Base-by-base conservation (phyloP, 2,329 filamentous ascomycete genomes). In the Talaromyces verruculosus region DNA sequence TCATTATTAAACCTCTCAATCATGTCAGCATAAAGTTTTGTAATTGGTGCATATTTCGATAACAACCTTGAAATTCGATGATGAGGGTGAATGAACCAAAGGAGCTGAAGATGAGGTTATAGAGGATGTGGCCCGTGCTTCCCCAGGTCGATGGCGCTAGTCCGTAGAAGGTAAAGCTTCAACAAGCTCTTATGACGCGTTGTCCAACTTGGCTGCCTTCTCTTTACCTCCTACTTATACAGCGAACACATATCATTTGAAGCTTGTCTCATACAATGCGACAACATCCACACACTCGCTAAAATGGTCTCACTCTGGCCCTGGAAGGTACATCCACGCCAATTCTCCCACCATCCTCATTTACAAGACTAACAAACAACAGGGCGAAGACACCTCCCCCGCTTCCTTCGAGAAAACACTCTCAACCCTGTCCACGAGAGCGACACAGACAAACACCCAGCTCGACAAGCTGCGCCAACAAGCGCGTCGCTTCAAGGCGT, bases 331-430 rank as follows among this genome's bases (percentile, higher is more conserved):
- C 73, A n/a, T 22, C 11, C 22, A 6, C 59, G n/a, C 17, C n/a
- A 43, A 35, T 19, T 19, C 28, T 22, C 2, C 35, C 33, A 30
- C n/a, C 22, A 15, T 22, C 35, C 25, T 22, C 4, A 3, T 30
- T n/a, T 19, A 13, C 22, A 47, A 25, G 30, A 17, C 39, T 53
- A 22, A 19, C 58, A 25, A 28, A 51, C 62, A 65, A 25, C 73
- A 96, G 92, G 87, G 87, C 79, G 86, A 91, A 74, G 86, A 90
- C 76, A 90, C 87, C 75, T 96, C 93, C 70, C 90, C 95, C 30
- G 93, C 93, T 61, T 91, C 90, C 3, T 99, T 98, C 76, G 95
- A 99, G 81, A 97, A 93, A 83, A 88, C 90, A 2, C 88, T 99
- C 35, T 91, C 92, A 10, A 84, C 87, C 28, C 87, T 99, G 55